Evolutionary conservation across 2,329 filamentous ascomycete species (phyloP).

Genomic region (Camptophora hylomeconis): DNA sequence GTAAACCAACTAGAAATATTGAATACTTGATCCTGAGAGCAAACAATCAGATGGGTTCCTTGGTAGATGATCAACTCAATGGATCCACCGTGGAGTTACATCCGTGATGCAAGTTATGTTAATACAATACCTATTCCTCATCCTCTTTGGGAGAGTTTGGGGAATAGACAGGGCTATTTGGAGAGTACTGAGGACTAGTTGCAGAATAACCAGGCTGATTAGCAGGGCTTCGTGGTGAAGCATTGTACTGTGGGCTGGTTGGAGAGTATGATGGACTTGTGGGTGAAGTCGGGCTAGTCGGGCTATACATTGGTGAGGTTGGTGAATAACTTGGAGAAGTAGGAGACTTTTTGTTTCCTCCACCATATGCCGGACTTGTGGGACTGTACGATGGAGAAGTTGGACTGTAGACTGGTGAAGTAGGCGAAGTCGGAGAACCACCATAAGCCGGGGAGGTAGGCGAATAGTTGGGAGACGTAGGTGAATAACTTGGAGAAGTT

Average conservation of each 20-base stretch:
- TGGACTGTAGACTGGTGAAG: conserved; percentile 48
- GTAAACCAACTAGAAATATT: conserved; percentile 8
- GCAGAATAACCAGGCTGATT: conserved; percentile 40
- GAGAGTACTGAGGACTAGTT: conserved; percentile 38
- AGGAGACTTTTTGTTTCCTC: conserved; percentile 30
- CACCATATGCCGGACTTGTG: conserved; percentile 35
- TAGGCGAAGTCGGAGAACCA: conserved; percentile 24
- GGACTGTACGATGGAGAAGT: conserved; percentile 48
- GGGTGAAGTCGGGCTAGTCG: conserved; percentile 45
- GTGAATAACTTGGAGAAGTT: conserved; percentile 55
- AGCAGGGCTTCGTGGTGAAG: conserved; percentile 25
- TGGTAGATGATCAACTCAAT: conserved; percentile 19
- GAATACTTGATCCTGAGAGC: conserved; percentile 8
- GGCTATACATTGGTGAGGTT: conserved; percentile 48
- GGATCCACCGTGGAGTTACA: conserved; percentile 13
- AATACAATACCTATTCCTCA: conserved; percentile 11
- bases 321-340: conserved; percentile 44
- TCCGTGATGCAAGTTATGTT: conserved; percentile 10
- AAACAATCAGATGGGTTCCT: conserved; percentile 2
- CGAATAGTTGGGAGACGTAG: conserved; percentile 46
- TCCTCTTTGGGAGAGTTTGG: conserved; percentile 19
- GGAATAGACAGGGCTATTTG: conserved; percentile 36
- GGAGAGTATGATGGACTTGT: conserved; percentile 38
- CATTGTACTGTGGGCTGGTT: conserved; percentile 39
- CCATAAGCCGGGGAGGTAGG: conserved; percentile 40